Evolutionary conservation across 2,329 filamentous ascomycete species (phyloP), one percentile per base, ranked within the genome.

Genomic region (Xylariaceae sp.): DNA sequence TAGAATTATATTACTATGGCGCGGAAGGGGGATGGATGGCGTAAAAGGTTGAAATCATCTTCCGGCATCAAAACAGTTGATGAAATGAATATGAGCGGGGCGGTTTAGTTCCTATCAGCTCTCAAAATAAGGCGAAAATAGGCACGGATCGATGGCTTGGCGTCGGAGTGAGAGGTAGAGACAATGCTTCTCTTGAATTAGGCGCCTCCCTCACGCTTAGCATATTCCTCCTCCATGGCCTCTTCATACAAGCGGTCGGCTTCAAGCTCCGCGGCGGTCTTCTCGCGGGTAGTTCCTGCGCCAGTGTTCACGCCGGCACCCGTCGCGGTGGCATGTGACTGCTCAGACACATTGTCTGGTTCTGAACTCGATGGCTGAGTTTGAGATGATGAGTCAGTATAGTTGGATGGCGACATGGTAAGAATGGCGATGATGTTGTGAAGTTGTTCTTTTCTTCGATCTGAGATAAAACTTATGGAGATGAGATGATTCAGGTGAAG

Each of bases 171-270:
- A 51, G 41, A 50, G 15, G 11, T n/a, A 45, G 47, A 53, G 8
- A 30, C 23, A 35, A 39, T 13, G 13, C 41, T 10, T 47, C 7
- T 13, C 15, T 54, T 23, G 39, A 1, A 58, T 65, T 60, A 82
- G 13, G 78, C 74, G 34, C 80, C 80, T 5, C 80, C 80, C 55
- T 82, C 80, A 44, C 79, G 71, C 74, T 81, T 82, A 50, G 80
- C 80, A 62, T 82, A 82, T 69, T 82, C 80, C 49, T 82, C 80
- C 73, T 82, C 80, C 68, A 82, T 82, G 3, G 73, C 69, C 69
- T 82, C 80, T 61, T 82, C 79, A 55, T 82, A 82, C 47, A 75
- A 58, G 23, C 75, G 68, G 63, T 82, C 80, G 1, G 80, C 80
- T 64, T 80, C 78, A 58, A 75, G 62, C 70, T 82, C 79, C 2